Conservation (phyloP, 371 early-diverging fungal genomes). For the Gilbertella persicaria region DNA sequence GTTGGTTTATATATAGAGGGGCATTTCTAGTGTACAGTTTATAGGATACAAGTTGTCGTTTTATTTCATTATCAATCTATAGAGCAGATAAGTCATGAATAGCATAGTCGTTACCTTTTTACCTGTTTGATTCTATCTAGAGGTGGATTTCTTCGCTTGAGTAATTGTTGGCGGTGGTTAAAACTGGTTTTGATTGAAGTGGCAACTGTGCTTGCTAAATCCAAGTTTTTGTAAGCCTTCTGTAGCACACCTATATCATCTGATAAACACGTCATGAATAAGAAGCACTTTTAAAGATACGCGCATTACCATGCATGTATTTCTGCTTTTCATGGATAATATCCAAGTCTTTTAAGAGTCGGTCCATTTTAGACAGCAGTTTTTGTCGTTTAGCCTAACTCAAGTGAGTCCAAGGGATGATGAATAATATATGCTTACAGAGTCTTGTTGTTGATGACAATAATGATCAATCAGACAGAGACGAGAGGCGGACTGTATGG, state of each 20-base stretch:
- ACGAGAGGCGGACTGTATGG: constrained; percentile 23
- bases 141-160: constrained; percentile 21
- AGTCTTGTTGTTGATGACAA: no score
- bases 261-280: not conserved
- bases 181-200: constrained; percentile 25
- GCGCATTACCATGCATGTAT: no score
- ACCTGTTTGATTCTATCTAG: constrained; percentile 10
- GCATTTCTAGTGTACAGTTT: constrained; percentile 33
- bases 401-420: no score
- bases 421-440: constrained; percentile 2
- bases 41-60: constrained; percentile 33
- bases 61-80: constrained; percentile 35
- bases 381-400: no score
- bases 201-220: constrained; percentile 32
- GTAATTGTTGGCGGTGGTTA: constrained; percentile 35
- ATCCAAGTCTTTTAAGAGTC: no score
- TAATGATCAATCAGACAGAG: constrained; percentile 11
- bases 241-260: constrained; percentile 29
- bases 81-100: not conserved
- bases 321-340: no score
- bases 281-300: no score
- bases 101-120: not conserved
- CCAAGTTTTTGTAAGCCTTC: constrained; percentile 27
- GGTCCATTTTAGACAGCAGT: no score
- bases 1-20: constrained; percentile 31